Conservation (phyloP, 2,329 filamentous ascomycete species). For the Cryphonectria nitschkei region DNA sequence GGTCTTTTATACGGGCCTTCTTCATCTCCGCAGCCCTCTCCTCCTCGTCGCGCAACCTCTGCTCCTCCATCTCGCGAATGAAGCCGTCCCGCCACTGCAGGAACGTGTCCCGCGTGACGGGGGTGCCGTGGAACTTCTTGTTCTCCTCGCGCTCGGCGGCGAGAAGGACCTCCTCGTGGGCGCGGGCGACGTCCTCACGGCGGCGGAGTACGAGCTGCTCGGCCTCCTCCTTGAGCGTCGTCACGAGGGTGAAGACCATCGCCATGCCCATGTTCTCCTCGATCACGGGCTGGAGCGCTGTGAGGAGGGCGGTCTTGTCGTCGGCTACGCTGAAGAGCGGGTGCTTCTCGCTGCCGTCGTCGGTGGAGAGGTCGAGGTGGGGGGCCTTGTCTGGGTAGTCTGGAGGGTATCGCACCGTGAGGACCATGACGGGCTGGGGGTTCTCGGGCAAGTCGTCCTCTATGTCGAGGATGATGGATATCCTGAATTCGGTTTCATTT, state of each 20-base stretch:
- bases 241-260: slow-evolving; percentile 93
- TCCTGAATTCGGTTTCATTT: slow-evolving; percentile 85
- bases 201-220: slow-evolving; percentile 81
- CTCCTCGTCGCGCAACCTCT: slow-evolving; percentile 68
- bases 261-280: slow-evolving; percentile 96
- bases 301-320: slow-evolving; percentile 76
- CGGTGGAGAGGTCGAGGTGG: slow-evolving; percentile 75
- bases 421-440: slow-evolving; percentile 72
- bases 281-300: slow-evolving; percentile 72
- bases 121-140: slow-evolving; percentile 89
- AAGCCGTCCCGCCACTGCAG: slow-evolving; percentile 81
- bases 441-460: slow-evolving; percentile 57
- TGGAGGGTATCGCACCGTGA: slow-evolving; percentile 88
- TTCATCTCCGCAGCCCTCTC: slow-evolving; percentile 83
- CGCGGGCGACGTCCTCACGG: slow-evolving; percentile 64
- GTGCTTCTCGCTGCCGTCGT: slow-evolving; percentile 70
- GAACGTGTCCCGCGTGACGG: slow-evolving; percentile 87
- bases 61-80: slow-evolving; percentile 77
- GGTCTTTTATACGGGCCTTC: slow-evolving; percentile 75
- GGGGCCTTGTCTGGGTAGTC: slow-evolving; percentile 89
- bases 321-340: slow-evolving; percentile 77
- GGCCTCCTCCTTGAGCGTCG: slow-evolving; percentile 85
- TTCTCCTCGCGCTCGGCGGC: slow-evolving; percentile 89
- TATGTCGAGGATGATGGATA: slow-evolving; percentile 83
- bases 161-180: slow-evolving; percentile 56